Conservation (phyloP, 352 stramenopile species). For the Phytophthora cactorum region DNA sequence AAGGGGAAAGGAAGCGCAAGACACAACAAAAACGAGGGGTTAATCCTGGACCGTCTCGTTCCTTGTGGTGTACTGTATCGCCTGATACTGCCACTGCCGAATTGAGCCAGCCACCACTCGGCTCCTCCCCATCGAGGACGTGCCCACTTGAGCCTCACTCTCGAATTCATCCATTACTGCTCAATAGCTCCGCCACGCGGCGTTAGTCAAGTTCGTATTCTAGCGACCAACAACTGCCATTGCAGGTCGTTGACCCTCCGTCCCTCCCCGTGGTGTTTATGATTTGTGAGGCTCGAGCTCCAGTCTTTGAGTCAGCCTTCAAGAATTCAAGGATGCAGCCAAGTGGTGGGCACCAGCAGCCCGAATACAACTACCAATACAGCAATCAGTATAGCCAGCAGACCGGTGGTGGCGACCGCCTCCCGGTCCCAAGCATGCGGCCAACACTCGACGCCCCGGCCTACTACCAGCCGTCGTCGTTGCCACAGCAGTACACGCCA, state of each 20-base stretch:
- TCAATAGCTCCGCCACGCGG: conserved; percentile 14
- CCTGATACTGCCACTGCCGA: conserved; percentile 35
- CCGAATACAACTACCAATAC: conserved; percentile 34
- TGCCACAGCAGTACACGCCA: conserved; percentile 32
- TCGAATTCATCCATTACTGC: conserved; percentile 46
- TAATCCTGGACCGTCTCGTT: conserved; percentile 35
- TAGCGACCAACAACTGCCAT: conserved; percentile 7
- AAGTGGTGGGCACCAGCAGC: conserved; percentile 32
- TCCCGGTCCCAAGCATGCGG: conserved; percentile 24
- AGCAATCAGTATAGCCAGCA: conserved; percentile 34
- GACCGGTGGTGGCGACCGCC: conserved; percentile 16
- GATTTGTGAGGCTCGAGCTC: conserved; percentile 40
- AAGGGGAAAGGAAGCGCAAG: conserved; percentile 43
- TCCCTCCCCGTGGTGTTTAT: conserved; percentile 24
- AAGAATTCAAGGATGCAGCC: conserved; percentile 49
- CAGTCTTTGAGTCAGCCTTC: conserved; percentile 44
- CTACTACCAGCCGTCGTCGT: conserved; percentile 33
- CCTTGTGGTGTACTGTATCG: conserved; percentile 23
- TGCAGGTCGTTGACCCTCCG: conserved; percentile 3
- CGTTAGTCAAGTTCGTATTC: conserved; percentile 6
- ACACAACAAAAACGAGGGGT: conserved; percentile 39
- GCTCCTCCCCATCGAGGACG: conserved; percentile 12
- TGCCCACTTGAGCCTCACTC: conserved; percentile 42
- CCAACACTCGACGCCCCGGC: conserved; percentile 30
- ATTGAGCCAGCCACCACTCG: conserved; percentile 32